Conservation (phyloP, 2,329 filamentous ascomycete species). For the Ophiosphaerella narmari region DNA sequence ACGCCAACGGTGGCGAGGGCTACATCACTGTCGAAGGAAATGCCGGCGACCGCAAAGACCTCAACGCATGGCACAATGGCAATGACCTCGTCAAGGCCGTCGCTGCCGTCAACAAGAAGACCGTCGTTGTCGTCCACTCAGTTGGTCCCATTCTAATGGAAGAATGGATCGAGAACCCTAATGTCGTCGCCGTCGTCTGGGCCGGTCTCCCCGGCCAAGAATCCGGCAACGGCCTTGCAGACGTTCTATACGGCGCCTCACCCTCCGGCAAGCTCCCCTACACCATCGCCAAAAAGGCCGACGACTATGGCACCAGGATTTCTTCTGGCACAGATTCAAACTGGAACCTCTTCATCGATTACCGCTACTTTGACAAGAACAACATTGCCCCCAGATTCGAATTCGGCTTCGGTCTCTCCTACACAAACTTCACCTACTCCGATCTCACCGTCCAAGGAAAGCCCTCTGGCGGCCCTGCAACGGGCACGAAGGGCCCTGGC, state of each 20-base stretch:
- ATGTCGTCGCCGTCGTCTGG: constrained; percentile 47
- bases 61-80: constrained; percentile 53
- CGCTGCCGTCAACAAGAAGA: constrained; percentile 44
- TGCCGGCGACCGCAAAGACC: constrained; percentile 54
- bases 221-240: constrained; percentile 52
- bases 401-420: constrained; percentile 53
- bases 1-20: constrained; percentile 54
- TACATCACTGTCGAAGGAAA: constrained; percentile 54
- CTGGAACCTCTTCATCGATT: constrained; percentile 54
- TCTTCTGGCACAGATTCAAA: constrained; percentile 24
- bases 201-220: constrained; percentile 47
- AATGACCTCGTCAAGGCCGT: constrained; percentile 49
- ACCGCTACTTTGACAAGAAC: constrained; percentile 50
- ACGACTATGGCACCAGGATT: constrained; percentile 39
- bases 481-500: constrained; percentile 29
- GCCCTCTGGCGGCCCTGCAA: constrained; percentile 30
- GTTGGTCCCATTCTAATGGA: constrained; percentile 46
- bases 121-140: constrained; percentile 46
- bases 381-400: constrained; percentile 49
- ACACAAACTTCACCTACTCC: constrained; percentile 50
- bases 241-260: constrained; percentile 52
- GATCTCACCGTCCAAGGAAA: constrained; percentile 30
- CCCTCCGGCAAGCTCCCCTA: constrained; percentile 63
- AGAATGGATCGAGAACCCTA: constrained; percentile 41
- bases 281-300: constrained; percentile 41